A percentile compares a stretch with the other conserved stretches of the same genome.
These are phyloP conservation scores for Fusarium cicatricum DNA, from an alignment of 2,329 filamentous ascomycete species.

Conservation along the genomic window DNA sequence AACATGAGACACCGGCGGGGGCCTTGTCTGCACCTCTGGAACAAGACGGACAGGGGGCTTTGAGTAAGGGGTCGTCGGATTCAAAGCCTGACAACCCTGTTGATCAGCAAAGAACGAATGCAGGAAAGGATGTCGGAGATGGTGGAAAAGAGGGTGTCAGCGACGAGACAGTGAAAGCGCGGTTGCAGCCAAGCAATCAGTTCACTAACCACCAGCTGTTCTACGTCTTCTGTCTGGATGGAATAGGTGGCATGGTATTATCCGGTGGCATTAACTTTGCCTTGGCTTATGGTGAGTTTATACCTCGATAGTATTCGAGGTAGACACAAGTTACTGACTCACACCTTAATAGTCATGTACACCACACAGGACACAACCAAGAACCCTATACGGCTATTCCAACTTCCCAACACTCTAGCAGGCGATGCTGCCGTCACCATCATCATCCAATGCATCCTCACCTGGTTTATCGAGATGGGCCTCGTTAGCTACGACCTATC, in stretches of 20 bases:
- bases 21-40: conserved; percentile 29
- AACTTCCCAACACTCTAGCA: conserved; percentile 60
- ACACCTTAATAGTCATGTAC: conserved; percentile 55
- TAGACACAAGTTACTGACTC: neutral
- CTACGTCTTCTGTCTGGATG: conserved; percentile 59
- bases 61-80: conserved; percentile 5
- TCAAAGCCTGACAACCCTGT: conserved; percentile 26
- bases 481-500: conserved; percentile 59
- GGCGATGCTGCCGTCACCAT: conserved; percentile 60
- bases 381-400: conserved; percentile 56
- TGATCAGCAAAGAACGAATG: neutral
- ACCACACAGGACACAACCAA: conserved; percentile 46
- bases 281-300: conserved; percentile 56
- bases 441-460: conserved; percentile 59
- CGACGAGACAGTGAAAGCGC: conserved; percentile 26
- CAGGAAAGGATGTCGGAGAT: neutral
- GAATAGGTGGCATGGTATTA: conserved; percentile 56
- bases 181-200: conserved; percentile 50
- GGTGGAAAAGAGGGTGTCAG: conserved; percentile 6
- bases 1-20: conserved; percentile 38
- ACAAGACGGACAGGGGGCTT: conserved; percentile 26
- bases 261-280: conserved; percentile 62
- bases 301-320: neutral
- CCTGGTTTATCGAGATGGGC: conserved; percentile 59
- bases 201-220: conserved; percentile 56